phyloP scores from a whole-genome alignment of 805 yeast genomes.

The Metschnikowia noctiluminum region DNA sequence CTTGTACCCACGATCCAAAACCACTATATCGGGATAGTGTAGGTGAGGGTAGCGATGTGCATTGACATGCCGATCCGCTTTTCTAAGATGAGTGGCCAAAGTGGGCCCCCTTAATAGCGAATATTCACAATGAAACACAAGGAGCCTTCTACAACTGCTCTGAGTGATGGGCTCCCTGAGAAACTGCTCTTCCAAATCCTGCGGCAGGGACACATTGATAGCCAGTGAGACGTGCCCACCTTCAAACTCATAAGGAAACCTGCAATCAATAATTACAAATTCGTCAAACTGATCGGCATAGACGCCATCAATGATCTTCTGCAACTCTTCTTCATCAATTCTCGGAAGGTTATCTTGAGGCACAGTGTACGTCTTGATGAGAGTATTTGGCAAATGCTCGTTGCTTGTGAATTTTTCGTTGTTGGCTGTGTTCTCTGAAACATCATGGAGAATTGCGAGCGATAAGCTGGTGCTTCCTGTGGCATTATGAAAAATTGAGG shows the following conservation, averaged over 20 bases:
- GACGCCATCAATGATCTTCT: constrained; percentile 54
- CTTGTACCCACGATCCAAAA: constrained; percentile 90
- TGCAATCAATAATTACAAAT: constrained; percentile 71
- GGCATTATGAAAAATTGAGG: not conserved
- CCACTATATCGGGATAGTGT: constrained; percentile 83
- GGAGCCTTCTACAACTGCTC: constrained; percentile 37
- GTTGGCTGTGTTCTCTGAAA: not conserved
- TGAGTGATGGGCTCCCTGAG: constrained; percentile 19
- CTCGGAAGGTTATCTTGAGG: constrained; percentile 65
- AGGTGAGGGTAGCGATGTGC: constrained; percentile 74
- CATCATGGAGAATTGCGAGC: not conserved
- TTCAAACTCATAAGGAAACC: constrained; percentile 85
- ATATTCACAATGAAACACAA: constrained; percentile 93
- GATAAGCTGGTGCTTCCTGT: no score
- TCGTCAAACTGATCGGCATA: constrained; percentile 51
- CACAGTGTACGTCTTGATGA: constrained; percentile 28
- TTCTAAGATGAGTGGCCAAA: constrained; percentile 82
- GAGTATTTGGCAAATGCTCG: constrained; percentile 29
- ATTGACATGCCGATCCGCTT: constrained; percentile 74
- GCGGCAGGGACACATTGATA: constrained; percentile 67
- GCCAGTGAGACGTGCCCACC: constrained; percentile 94
- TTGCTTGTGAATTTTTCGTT: constrained; percentile 20
- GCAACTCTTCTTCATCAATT: constrained; percentile 56
- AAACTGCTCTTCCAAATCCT: constrained; percentile 60
- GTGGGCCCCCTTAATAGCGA: constrained; percentile 91